These are phyloP conservation scores for Eurotiales sp. DNA, from an alignment of 2,329 filamentous ascomycete genomes.

Conservation along the genomic window DNA sequence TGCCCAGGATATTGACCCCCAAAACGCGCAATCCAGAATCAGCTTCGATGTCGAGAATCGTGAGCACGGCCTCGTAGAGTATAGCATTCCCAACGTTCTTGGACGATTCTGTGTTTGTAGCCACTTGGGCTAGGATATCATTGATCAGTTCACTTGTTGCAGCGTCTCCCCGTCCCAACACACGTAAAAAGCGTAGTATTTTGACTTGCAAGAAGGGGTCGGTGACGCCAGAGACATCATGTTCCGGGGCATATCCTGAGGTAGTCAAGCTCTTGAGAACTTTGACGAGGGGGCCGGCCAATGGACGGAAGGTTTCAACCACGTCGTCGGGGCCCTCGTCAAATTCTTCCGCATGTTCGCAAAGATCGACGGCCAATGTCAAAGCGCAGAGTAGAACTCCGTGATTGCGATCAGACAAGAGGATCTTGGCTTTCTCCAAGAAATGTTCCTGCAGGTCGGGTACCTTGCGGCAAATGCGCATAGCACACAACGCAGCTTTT, in stretches of 20 bases:
- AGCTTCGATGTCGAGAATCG: conserved; percentile 96
- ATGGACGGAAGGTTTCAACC: conserved; percentile 83
- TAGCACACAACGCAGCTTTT: conserved; percentile 96
- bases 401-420: conserved; percentile 91
- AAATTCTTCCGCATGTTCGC: conserved; percentile 81
- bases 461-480: conserved; percentile 97
- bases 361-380: conserved; percentile 85
- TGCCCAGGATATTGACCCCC: conserved; percentile 96
- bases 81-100: conserved; percentile 99
- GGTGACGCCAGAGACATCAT: conserved; percentile 96
- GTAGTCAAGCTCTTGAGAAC: conserved; percentile 89
- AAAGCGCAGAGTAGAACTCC: conserved; percentile 90
- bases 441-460: conserved; percentile 97
- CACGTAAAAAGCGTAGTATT: conserved; percentile 79
- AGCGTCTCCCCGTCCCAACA: conserved; percentile 79
- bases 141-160: conserved; percentile 96
- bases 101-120: conserved; percentile 94
- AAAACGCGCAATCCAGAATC: conserved; percentile 91
- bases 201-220: conserved; percentile 98
- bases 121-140: conserved; percentile 94
- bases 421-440: conserved; percentile 81
- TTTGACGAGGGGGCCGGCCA: conserved; percentile 81
- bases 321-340: conserved; percentile 87
- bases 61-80: conserved; percentile 92
- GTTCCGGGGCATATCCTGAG: conserved; percentile 94